These are phyloP conservation scores for Dalbergia cochinchinensis DNA, from an alignment of 306 rosid species.

Conservation along the genomic window DNA sequence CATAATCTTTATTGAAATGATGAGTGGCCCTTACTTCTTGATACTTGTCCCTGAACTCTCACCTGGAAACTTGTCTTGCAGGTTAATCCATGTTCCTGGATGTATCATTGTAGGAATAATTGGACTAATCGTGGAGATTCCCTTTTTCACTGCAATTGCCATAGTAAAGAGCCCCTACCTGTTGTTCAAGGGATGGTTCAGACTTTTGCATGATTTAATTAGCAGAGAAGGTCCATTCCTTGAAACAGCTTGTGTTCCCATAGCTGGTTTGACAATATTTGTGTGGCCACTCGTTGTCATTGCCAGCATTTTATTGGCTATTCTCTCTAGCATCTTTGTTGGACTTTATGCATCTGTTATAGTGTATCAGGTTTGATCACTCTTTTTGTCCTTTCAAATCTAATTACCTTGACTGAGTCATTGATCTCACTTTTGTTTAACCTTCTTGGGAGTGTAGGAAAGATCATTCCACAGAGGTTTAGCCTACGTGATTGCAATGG, in stretches of 20 bases:
- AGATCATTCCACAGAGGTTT: constrained; percentile 79
- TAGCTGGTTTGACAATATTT: constrained; percentile 86
- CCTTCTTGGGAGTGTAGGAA: constrained; percentile 64
- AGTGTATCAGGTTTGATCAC: constrained; percentile 76
- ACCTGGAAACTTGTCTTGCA: constrained; percentile 48
- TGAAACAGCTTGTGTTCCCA: constrained; percentile 86
- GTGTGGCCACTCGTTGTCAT: constrained; percentile 88
- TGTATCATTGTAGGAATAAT: constrained; percentile 65
- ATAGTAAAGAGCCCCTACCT: constrained; percentile 78
- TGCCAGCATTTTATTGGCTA: constrained; percentile 68
- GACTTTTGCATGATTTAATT: constrained; percentile 73
- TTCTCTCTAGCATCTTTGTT: constrained; percentile 73
- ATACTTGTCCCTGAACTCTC: constrained; percentile 1
- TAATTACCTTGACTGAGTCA: constrained; percentile 20
- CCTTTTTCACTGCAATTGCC: constrained; percentile 75
- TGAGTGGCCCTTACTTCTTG: background rate
- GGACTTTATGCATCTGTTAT: constrained; percentile 79
- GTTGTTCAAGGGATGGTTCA: constrained; percentile 81
- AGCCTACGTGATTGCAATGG: constrained; percentile 84
- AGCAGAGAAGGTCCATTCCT: constrained; percentile 94
- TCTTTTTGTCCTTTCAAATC: constrained; percentile 28
- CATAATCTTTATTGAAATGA: background rate
- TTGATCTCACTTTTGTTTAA: constrained; percentile 36
- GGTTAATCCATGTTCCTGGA: constrained; percentile 85
- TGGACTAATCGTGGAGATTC: constrained; percentile 75